Evolutionary conservation across 495 filamentous ascomycete species (phyloP).

Genomic region (Lophiostoma macrostomum): DNA sequence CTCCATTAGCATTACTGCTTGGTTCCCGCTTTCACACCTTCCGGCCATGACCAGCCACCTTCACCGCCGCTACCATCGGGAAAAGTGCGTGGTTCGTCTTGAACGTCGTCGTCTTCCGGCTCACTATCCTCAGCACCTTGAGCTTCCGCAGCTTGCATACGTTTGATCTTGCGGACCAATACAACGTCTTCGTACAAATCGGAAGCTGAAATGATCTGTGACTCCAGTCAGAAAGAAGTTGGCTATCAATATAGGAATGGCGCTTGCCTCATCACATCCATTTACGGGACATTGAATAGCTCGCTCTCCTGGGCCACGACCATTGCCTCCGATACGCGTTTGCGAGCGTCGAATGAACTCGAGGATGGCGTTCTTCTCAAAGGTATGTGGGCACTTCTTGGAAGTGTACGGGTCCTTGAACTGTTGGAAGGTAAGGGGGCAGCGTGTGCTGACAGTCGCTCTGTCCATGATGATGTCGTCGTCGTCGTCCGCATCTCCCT

Average conservation of each 20-base stretch:
- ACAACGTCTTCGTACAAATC: conserved; percentile 43
- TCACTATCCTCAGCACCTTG: conserved; percentile 40
- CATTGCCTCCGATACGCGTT: conserved; percentile 32
- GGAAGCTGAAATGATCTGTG: conserved; percentile 35
- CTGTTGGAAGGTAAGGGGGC: conserved; percentile 72
- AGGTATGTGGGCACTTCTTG: conserved; percentile 75
- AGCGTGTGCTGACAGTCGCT: conserved; percentile 68
- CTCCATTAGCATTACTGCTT: background rate
- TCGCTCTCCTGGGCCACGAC: conserved; percentile 19
- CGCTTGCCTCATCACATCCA: conserved; percentile 40
- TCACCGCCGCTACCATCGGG: background rate
- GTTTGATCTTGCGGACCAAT: conserved; percentile 42
- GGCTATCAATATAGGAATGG: background rate
- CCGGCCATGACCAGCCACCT: background rate
- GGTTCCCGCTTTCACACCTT: background rate
- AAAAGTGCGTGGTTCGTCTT: conserved; percentile 3
- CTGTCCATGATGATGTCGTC: conserved; percentile 74
- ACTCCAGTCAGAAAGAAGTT: background rate
- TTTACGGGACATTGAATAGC: conserved; percentile 43
- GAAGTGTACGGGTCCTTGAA: conserved; percentile 74
- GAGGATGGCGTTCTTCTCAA: conserved; percentile 70
- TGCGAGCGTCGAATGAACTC: conserved; percentile 53
- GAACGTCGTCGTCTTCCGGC: conserved; percentile 35
- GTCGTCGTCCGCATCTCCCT: conserved; percentile 45
- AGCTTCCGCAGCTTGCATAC: conserved; percentile 36